These are phyloP conservation scores for Malus orientalis DNA, from an alignment of 306 rosid species.

Conservation along the genomic window DNA sequence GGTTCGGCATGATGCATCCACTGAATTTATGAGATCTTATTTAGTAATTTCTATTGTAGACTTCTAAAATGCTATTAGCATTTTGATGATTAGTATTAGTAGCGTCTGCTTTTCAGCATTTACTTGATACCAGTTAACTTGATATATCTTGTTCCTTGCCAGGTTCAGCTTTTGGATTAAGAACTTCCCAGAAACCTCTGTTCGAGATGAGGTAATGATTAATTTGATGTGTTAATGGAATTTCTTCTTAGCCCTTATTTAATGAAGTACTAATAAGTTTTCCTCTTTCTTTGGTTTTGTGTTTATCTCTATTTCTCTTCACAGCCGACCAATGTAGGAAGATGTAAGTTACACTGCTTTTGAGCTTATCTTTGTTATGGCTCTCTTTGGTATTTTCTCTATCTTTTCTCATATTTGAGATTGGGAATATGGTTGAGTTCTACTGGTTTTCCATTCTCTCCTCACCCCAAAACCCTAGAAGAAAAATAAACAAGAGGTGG, in stretches of 20 bases:
- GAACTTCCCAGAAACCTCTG: neutral
- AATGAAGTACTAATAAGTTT: neutral
- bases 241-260: neutral
- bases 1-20: neutral
- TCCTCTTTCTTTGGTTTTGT: neutral
- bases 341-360: no score
- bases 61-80: neutral
- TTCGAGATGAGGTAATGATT: conserved; percentile 15
- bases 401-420: no score
- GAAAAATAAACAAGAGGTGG: no score
- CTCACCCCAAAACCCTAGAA: no score
- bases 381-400: no score
- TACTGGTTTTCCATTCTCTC: no score
- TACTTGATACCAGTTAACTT: neutral
- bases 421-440: no score
- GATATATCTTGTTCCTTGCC: neutral
- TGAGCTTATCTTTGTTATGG: neutral
- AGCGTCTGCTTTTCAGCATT: neutral
- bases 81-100: neutral
- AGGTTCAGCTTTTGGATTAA: neutral
- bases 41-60: neutral
- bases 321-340: no score
- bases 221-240: neutral
- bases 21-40: neutral
- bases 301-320: no score